Evolutionary conservation across 345 rosid species (phyloP), one percentile per base, ranked within the genome.

Genomic region (Lagerstroemia speciosa): DNA sequence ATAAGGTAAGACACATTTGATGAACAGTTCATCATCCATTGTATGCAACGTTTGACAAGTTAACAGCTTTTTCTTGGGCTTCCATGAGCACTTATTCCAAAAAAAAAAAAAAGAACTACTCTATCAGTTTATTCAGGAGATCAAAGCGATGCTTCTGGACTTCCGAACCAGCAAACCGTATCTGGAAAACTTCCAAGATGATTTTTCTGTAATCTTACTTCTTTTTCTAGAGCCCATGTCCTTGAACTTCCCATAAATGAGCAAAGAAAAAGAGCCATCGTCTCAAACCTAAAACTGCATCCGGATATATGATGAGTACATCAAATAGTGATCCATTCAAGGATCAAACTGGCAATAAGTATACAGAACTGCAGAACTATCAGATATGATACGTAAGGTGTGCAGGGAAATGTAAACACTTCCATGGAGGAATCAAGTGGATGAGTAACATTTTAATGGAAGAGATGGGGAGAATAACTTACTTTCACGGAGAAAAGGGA

Each of bases 401-500:
- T 48, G 24, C 55, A 48, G n/a, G 55, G 20, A 30, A 58, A 27
- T 27, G 31, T 1, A 30, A 58, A 10, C 34, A 27, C 63, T 14
- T 58, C 11, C 17, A 58, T 58, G 34, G 34, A 58, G 16, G 34
- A 27, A 58, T 3, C 63, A 58, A 12, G 11, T 14, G 29, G 33
- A 58, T 58, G 63, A 58, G 29, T 58, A 15, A 14, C 20, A 58
- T 27, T 58, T 27, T 7, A 29, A 34, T 0, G 63, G 14, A 0
- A 58, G 33, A 27, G 31, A 24, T 31, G 11, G n/a, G 26, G 62
- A 11, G 12, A 14, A n/a, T 8, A 20, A 58, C 63, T 58, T 34
- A 58, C 63, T 58, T 58, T 26, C 34, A 58, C 12, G 34, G 63
- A 58, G 63, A 58, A 58, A 15, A 58, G 63, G 30, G 33, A 58